phyloP scores from a whole-genome alignment of 1,139 yeast genomes.

The Chernovozyma aurita region DNA sequence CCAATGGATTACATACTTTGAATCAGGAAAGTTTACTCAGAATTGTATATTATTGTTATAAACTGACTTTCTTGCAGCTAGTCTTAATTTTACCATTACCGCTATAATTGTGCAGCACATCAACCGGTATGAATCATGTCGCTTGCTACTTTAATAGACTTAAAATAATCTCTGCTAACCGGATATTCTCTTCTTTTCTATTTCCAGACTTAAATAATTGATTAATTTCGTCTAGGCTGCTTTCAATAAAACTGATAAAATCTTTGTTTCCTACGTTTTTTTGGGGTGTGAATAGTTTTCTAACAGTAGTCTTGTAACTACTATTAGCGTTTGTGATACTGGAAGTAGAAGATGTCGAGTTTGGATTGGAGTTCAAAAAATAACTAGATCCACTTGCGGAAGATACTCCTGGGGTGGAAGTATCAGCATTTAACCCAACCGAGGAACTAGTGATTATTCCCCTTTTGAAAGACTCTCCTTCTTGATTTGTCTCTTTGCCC shows the following conservation, averaged over 20 bases:
- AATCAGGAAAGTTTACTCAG: too few relatives aligned
- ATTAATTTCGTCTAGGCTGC: conserved; percentile 23
- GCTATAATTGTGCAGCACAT: too few relatives aligned
- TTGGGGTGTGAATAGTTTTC: conserved; percentile 32
- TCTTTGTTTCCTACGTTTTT: conserved; percentile 31
- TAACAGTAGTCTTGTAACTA: conserved; percentile 33
- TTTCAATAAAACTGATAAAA: conserved; percentile 22
- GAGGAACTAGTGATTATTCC: neutral
- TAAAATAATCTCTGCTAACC: neutral
- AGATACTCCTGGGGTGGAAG: too few relatives aligned
- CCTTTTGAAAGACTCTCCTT: neutral
- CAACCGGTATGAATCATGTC: too few relatives aligned
- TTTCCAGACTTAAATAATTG: neutral
- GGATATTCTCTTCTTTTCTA: neutral
- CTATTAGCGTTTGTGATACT: conserved; percentile 8
- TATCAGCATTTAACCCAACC: neutral
- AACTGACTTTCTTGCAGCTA: too few relatives aligned
- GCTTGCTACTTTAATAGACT: neutral
- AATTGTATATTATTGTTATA: too few relatives aligned
- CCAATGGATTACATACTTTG: too few relatives aligned
- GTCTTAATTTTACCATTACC: too few relatives aligned
- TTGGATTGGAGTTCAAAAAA: too few relatives aligned
- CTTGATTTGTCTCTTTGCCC: neutral
- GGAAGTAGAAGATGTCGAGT: neutral
- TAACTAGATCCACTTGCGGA: too few relatives aligned